phyloP scores from a whole-genome alignment of 352 stramenopile species.

The Pythium dissotocum region DNA sequence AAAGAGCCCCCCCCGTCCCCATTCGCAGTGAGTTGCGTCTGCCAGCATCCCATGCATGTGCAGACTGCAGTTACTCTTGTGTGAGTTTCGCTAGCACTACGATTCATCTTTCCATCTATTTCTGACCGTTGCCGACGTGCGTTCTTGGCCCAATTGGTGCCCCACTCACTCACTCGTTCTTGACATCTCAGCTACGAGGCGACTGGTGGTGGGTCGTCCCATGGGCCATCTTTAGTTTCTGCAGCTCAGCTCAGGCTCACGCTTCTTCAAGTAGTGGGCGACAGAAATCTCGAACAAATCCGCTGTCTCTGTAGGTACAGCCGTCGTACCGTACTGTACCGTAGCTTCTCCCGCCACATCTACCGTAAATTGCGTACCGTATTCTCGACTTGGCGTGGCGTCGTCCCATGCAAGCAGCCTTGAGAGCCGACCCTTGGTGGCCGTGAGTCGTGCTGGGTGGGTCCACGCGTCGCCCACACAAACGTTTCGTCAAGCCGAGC shows the following conservation, averaged over 20 bases:
- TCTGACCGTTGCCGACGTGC: too few relatives aligned
- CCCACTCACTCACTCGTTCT: background rate
- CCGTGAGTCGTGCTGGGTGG: background rate
- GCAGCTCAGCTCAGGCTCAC: background rate
- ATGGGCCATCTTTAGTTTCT: background rate
- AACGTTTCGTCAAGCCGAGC: background rate
- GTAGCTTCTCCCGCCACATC: background rate
- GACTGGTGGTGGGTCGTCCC: background rate
- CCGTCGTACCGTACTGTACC: background rate
- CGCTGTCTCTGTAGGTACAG: background rate
- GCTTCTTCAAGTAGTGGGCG: background rate
- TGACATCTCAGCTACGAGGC: background rate
- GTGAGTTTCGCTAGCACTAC: background rate
- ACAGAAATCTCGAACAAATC: constrained; percentile 1
- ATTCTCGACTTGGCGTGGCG: background rate
- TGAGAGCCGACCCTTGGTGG: background rate
- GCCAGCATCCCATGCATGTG: too few relatives aligned
- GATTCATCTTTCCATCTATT: background rate
- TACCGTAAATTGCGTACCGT: background rate
- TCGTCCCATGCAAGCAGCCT: background rate
- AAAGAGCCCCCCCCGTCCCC: background rate
- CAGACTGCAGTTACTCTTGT: background rate
- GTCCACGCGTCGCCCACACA: background rate
- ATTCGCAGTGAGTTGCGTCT: background rate
- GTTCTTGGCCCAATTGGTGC: too few relatives aligned